A percentile compares a stretch with the other conserved stretches of the same genome.
Conservation (phyloP, 805 yeast genomes). For the Candida ovalis region DNA sequence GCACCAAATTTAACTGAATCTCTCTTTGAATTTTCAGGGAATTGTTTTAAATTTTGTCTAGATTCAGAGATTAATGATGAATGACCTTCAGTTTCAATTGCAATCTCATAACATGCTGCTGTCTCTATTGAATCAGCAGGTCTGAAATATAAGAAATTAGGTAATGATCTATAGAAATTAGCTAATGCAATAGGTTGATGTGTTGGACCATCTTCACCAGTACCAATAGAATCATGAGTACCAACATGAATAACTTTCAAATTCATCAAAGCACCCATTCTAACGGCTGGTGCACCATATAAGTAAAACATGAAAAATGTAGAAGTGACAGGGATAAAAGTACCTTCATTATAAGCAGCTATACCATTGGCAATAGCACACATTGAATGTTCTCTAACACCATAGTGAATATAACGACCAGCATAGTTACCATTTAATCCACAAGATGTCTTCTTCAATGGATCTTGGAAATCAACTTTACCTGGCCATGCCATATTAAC, state of each 20-base stretch:
- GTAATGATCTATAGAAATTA: slow-evolving; percentile 72
- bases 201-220: slow-evolving; percentile 93
- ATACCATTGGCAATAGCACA: slow-evolving; percentile 98
- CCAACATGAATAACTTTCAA: slow-evolving; percentile 84
- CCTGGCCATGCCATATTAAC: slow-evolving; percentile 78
- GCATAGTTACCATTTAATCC: slow-evolving; percentile 72
- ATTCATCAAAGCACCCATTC: slow-evolving; percentile 79
- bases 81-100: slow-evolving; percentile 54
- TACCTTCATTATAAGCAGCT: slow-evolving; percentile 91
- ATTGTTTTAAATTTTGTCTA: slow-evolving; percentile 87
- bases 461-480: slow-evolving; percentile 91
- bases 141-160: slow-evolving; percentile 82
- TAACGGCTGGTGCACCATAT: slow-evolving; percentile 82
- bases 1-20: slow-evolving; percentile 94
- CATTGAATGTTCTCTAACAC: slow-evolving; percentile 99
- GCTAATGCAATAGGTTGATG: slow-evolving; percentile 90
- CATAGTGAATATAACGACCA: slow-evolving; percentile 94
- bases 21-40: slow-evolving; percentile 75
- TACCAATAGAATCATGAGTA: slow-evolving; percentile 85
- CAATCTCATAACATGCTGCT: slow-evolving; percentile 71
- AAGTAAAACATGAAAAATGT: slow-evolving; percentile 79
- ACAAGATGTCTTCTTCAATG: slow-evolving; percentile 38
- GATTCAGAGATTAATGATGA: slow-evolving; percentile 75
- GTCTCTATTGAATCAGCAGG: slow-evolving; percentile 89
- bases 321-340: slow-evolving; percentile 49